A percentile compares a stretch with the other conserved stretches of the same genome.
These are phyloP conservation scores for Primulina huaijiensis DNA, from an alignment of 257 asterid species.

Conservation along the genomic window DNA sequence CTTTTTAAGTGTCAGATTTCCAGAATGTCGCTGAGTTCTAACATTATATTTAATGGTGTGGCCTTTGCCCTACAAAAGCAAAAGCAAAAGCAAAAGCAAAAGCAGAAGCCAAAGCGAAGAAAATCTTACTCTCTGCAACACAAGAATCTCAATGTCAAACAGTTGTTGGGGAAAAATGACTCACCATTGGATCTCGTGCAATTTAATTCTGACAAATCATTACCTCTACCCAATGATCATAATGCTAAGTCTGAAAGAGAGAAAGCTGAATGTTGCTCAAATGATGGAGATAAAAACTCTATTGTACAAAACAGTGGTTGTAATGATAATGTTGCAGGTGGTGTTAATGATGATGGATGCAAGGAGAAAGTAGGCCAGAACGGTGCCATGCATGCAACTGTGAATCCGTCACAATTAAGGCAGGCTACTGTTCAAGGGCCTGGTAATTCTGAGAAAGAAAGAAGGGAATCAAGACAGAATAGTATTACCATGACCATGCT, in stretches of 20 bases:
- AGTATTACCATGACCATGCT: conserved; percentile 43
- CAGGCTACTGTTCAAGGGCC: conserved; percentile 29
- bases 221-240: conserved; percentile 17
- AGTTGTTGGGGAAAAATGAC: conserved; percentile 28
- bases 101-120: conserved; percentile 29
- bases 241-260: conserved; percentile 22
- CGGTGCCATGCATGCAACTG: conserved; percentile 33
- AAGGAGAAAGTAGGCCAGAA: conserved; percentile 32
- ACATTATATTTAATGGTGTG: conserved; percentile 53
- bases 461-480: conserved; percentile 30
- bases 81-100: conserved; percentile 47
- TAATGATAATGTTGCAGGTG: conserved; percentile 21
- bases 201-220: conserved; percentile 37
- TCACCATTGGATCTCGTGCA: conserved; percentile 33
- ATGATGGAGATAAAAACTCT: conserved; percentile 27
- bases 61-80: conserved; percentile 44
- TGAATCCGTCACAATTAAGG: conserved; percentile 28
- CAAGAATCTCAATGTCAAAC: conserved; percentile 25
- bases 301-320: conserved; percentile 24
- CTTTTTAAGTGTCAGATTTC: conserved; percentile 29
- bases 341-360: conserved; percentile 31
- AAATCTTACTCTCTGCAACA: conserved; percentile 25
- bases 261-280: conserved; percentile 28
- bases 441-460: conserved; percentile 23
- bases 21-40: conserved; percentile 51